These are phyloP conservation scores for Daldinia decipiens DNA, from an alignment of 495 filamentous ascomycete species.

Conservation along the genomic window DNA sequence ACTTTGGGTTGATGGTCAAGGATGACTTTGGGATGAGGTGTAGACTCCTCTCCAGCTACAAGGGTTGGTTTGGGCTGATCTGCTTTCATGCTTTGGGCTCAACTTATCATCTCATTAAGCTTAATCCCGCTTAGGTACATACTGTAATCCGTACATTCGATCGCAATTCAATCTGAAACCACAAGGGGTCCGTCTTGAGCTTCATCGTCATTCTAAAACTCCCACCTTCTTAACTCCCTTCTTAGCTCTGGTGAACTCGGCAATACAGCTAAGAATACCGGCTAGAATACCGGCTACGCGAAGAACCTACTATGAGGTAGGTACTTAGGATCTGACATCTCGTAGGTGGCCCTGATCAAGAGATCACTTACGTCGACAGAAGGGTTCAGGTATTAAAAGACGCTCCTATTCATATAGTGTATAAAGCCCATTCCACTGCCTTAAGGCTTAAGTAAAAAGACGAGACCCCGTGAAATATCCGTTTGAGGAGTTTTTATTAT, in stretches of 20 bases:
- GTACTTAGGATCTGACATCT: background rate
- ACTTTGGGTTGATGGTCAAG: no score
- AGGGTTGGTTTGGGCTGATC: no score
- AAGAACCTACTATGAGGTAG: background rate
- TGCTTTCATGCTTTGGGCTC: no score
- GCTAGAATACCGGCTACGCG: background rate
- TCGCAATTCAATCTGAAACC: constrained; percentile 40
- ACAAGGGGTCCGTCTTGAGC: constrained; percentile 27
- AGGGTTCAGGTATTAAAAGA: no score
- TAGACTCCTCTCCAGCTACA: no score
- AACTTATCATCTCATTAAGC: no score
- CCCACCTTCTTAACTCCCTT: constrained; percentile 19
- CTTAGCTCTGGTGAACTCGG: background rate
- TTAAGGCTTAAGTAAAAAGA: background rate
- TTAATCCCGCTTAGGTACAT: no score
- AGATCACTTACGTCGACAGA: background rate
- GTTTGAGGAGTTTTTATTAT: background rate
- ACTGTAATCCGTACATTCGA: background rate
- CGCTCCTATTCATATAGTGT: background rate
- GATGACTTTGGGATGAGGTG: no score
- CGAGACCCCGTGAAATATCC: background rate
- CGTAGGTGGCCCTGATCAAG: background rate
- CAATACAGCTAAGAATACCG: background rate
- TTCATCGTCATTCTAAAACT: constrained; percentile 47
- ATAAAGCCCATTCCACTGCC: background rate